Evolutionary conservation across 2,329 filamentous ascomycete species (phyloP).

Genomic region (Orbilia javanica): DNA sequence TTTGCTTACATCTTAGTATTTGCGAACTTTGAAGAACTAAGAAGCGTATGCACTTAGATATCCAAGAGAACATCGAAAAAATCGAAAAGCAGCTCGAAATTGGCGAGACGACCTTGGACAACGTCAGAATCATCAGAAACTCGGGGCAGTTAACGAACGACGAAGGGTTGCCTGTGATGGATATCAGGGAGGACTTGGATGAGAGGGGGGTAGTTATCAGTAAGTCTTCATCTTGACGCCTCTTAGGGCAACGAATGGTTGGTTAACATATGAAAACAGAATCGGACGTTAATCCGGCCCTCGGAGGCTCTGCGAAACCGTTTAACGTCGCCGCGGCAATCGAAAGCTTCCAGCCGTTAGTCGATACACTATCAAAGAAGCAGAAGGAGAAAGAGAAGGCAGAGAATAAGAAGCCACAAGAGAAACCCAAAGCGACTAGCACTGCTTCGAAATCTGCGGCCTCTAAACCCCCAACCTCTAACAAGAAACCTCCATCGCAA

Average conservation of each 20-base stretch:
- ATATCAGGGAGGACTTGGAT: slow-evolving; percentile 92
- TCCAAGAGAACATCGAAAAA: slow-evolving; percentile 81
- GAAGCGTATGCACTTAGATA: slow-evolving; percentile 68
- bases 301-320: slow-evolving; percentile 34
- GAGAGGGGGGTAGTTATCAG: slow-evolving; percentile 84
- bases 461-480: slow-evolving; percentile 13
- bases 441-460: slow-evolving; percentile 10
- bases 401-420: not conserved
- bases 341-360: slow-evolving; percentile 54
- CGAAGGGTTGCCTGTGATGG: slow-evolving; percentile 81
- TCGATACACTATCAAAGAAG: slow-evolving; percentile 59
- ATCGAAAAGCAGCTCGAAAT: slow-evolving; percentile 79
- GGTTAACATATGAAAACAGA: slow-evolving; percentile 22
- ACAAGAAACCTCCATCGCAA: slow-evolving; percentile 34
- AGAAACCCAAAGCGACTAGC: slow-evolving; percentile 11
- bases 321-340: slow-evolving; percentile 54
- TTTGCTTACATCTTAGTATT: not conserved
- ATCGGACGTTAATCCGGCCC: slow-evolving; percentile 40
- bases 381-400: slow-evolving; percentile 41
- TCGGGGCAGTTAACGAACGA: slow-evolving; percentile 73
- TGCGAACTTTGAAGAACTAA: not conserved
- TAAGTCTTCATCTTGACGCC: slow-evolving; percentile 26
- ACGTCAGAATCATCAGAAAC: slow-evolving; percentile 72
- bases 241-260: not conserved
- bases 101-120: slow-evolving; percentile 78